Evolutionary conservation across 345 rosid species (phyloP).

Genomic region (Rubroshorea leprosula): DNA sequence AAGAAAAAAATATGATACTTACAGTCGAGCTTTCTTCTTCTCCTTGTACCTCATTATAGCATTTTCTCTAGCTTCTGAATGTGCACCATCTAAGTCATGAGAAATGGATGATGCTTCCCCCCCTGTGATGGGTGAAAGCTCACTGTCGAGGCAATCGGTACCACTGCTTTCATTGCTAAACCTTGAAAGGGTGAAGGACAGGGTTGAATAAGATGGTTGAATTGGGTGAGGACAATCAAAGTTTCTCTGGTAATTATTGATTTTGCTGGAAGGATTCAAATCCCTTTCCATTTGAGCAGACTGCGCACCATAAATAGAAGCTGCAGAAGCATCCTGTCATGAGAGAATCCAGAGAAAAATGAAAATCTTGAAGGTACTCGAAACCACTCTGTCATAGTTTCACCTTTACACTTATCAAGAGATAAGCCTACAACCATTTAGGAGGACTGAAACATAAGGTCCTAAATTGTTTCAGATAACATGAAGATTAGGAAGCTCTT

Average conservation of each 20-base stretch:
- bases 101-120: constrained; percentile 31
- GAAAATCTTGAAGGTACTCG: too few relatives aligned
- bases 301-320: constrained; percentile 10
- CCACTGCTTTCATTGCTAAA: constrained; percentile 9
- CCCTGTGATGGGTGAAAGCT: constrained; percentile 22
- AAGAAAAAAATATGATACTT: constrained; percentile 25
- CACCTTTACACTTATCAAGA: too few relatives aligned
- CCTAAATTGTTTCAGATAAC: too few relatives aligned
- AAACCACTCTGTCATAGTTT: too few relatives aligned
- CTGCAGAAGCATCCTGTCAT: constrained; percentile 25
- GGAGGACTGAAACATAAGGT: too few relatives aligned
- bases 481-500: too few relatives aligned
- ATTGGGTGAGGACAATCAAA: neutral
- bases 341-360: neutral
- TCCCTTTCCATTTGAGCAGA: constrained; percentile 11
- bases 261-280: neutral
- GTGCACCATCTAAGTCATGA: constrained; percentile 24
- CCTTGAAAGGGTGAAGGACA: constrained; percentile 15
- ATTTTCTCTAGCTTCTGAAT: constrained; percentile 38
- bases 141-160: constrained; percentile 28
- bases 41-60: constrained; percentile 51
- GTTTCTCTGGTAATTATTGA: neutral
- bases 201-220: constrained; percentile 10
- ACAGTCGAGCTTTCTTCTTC: constrained; percentile 59
- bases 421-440: too few relatives aligned